These are phyloP conservation scores for Tuctoria greenei DNA, from an alignment of 176 grass and related monocot species.

Conservation along the genomic window DNA sequence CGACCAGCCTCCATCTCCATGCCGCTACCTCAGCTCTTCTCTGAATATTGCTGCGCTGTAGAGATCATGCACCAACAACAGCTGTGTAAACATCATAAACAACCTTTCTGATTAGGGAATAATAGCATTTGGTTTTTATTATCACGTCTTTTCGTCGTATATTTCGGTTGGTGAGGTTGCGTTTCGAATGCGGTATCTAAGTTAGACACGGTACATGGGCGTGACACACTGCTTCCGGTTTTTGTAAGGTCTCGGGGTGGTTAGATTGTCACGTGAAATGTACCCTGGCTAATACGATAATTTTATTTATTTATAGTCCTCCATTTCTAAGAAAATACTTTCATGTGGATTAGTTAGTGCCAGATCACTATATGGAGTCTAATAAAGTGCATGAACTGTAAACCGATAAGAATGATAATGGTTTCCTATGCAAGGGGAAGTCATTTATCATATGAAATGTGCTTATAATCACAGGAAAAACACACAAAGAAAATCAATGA, in stretches of 20 bases:
- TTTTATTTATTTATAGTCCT: not conserved
- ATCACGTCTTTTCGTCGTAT: not conserved
- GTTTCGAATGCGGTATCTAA: not conserved
- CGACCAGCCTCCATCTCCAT: not conserved
- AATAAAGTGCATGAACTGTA: not conserved
- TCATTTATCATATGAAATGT: not conserved
- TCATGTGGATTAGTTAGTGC: not conserved
- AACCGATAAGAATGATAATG: not conserved
- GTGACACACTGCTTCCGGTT: not conserved
- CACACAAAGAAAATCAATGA: not conserved
- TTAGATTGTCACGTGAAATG: not conserved
- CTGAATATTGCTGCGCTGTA: no score
- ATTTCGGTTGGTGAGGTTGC: not conserved
- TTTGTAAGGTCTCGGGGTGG: not conserved
- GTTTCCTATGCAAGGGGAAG: not conserved
- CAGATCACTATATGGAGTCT: not conserved
- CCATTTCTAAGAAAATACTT: not conserved
- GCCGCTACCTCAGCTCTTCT: constrained; percentile 26
- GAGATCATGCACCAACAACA: no score
- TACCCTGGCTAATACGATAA: not conserved
- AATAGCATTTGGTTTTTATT: not conserved
- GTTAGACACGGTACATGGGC: not conserved
- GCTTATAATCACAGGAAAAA: not conserved
- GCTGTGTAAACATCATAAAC: not conserved
- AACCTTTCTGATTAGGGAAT: not conserved